A percentile compares a stretch with the other conserved stretches of the same genome.
Evolutionary conservation across 495 filamentous ascomycete species (phyloP).

Genomic region (Hypoxylon lienhwacheense): DNA sequence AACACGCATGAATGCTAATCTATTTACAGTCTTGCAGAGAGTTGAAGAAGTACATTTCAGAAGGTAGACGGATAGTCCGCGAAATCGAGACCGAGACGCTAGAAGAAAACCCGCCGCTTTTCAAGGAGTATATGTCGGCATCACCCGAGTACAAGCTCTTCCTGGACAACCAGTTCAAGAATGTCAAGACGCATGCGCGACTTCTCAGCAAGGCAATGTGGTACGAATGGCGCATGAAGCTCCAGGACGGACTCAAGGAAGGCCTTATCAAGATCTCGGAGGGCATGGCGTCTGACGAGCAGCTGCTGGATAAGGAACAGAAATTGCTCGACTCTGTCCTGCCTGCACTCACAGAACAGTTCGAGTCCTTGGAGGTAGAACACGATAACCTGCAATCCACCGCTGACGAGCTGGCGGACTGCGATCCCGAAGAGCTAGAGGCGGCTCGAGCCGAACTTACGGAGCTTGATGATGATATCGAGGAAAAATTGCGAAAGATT

Average conservation of each 20-base stretch:
- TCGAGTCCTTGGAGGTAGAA: conserved; percentile 61
- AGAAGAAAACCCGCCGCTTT: conserved; percentile 85
- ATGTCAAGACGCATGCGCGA: conserved; percentile 88
- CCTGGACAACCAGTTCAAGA: conserved; percentile 97
- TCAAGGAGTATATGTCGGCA: conserved; percentile 88
- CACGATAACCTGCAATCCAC: conserved; percentile 65
- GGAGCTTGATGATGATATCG: conserved; percentile 65
- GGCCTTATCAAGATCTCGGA: conserved; percentile 72
- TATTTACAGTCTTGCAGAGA: conserved; percentile 77
- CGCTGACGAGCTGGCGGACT: conserved; percentile 74
- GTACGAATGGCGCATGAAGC: conserved; percentile 96
- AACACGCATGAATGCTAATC: conserved; percentile 39
- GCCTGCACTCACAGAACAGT: conserved; percentile 62
- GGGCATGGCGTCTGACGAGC: conserved; percentile 76
- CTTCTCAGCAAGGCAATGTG: conserved; percentile 90
- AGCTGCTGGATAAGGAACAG: conserved; percentile 67
- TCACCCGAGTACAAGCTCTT: conserved; percentile 76
- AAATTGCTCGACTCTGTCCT: conserved; percentile 63
- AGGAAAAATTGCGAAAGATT: conserved; percentile 65
- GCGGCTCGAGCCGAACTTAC: conserved; percentile 65
- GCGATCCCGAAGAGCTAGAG: conserved; percentile 76
- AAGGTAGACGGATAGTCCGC: conserved; percentile 81
- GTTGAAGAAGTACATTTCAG: conserved; percentile 90
- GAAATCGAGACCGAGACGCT: conserved; percentile 86
- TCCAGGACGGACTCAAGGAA: conserved; percentile 79